Evolutionary conservation across 129 eudicot genomes (phyloP).

Genomic region (Centaurea solstitialis): DNA sequence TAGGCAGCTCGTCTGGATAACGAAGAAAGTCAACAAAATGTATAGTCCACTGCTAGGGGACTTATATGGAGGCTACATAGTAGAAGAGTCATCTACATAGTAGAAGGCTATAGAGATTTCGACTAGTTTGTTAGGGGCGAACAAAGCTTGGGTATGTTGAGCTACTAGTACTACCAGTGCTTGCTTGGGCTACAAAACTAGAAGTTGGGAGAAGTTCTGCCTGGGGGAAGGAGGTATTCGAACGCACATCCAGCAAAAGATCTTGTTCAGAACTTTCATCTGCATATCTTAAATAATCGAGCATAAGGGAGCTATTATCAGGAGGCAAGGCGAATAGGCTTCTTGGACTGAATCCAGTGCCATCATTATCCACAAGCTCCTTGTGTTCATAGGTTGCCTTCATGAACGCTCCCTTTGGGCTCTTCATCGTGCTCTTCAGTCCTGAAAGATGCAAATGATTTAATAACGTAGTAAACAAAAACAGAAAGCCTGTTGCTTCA

Average conservation of each 20-base stretch:
- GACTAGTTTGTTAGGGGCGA: slow-evolving; percentile 39
- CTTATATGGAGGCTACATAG: not conserved
- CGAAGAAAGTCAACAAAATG: slow-evolving; percentile 14
- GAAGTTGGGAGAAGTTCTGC: slow-evolving; percentile 65
- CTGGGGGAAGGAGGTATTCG: slow-evolving; percentile 67
- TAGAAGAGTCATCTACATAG: slow-evolving; percentile 29
- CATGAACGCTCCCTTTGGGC: slow-evolving; percentile 38
- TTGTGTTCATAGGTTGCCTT: slow-evolving; percentile 42
- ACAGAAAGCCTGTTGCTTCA: not conserved
- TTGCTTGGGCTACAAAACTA: slow-evolving; percentile 55
- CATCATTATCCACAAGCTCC: slow-evolving; percentile 47
- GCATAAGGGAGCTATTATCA: slow-evolving; percentile 40
- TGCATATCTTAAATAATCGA: slow-evolving; percentile 40
- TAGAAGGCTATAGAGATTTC: slow-evolving; percentile 11
- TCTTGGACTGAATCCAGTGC: slow-evolving; percentile 51
- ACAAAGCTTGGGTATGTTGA: slow-evolving; percentile 45
- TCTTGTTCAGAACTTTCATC: slow-evolving; percentile 65
- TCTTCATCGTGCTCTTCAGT: slow-evolving; percentile 39
- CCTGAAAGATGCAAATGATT: slow-evolving; percentile 30
- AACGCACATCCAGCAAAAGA: slow-evolving; percentile 63
- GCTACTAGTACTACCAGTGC: slow-evolving; percentile 54
- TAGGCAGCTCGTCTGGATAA: slow-evolving; percentile 6
- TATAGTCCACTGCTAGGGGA: not conserved
- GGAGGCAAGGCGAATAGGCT: slow-evolving; percentile 47
- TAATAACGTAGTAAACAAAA: not conserved